Conservation (phyloP, 2,329 filamentous ascomycete species). For the Paecilomyces variotii region DNA sequence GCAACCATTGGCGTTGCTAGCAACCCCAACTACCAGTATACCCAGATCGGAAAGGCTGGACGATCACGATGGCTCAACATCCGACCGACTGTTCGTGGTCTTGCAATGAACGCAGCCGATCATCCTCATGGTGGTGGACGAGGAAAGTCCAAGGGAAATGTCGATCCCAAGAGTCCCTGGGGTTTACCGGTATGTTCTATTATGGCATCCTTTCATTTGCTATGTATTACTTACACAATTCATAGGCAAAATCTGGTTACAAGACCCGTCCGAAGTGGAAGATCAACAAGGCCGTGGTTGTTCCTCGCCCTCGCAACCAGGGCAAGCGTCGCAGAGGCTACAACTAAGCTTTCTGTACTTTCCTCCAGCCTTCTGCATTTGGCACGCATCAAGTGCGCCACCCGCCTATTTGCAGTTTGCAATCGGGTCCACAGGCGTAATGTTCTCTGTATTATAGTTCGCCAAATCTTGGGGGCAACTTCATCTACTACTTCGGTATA, state of each 20-base stretch:
- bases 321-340: conserved; percentile 72
- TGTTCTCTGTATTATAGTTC: not conserved
- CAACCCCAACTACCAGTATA: conserved; percentile 85
- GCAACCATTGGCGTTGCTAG: conserved; percentile 91
- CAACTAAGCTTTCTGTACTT: conserved; percentile 29
- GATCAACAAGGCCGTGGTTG: conserved; percentile 84
- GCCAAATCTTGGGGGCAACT: not conserved
- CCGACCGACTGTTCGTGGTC: conserved; percentile 87
- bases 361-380: conserved; percentile 2
- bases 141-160: conserved; percentile 98
- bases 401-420: not conserved
- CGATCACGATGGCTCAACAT: conserved; percentile 90
- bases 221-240: conserved; percentile 1
- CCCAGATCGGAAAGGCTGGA: conserved; percentile 89
- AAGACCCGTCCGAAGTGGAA: conserved; percentile 88
- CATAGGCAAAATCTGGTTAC: conserved; percentile 54
- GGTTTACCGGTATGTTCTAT: conserved; percentile 70
- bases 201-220: conserved; percentile 1
- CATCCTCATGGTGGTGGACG: conserved; percentile 98
- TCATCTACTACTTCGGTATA: not conserved
- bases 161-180: conserved; percentile 92
- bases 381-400: not conserved
- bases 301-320: conserved; percentile 76
- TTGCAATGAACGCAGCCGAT: conserved; percentile 98
- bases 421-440: not conserved